Base-by-base conservation (phyloP, 2,329 filamentous ascomycete species). In the Sordariomycetes sp. region DNA sequence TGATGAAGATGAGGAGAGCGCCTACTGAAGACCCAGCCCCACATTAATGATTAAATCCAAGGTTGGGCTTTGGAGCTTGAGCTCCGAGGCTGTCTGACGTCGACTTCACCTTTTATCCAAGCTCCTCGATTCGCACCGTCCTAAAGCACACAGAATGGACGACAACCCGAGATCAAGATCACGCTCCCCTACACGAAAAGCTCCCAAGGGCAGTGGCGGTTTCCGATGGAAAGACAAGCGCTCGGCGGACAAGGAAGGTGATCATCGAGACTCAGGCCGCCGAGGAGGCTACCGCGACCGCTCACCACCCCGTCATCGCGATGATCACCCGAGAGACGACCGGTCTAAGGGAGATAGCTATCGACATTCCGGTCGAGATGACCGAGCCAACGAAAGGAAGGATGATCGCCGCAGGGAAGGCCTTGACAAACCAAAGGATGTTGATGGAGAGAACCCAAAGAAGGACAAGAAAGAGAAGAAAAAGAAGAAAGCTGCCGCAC, bases 181-280 rank as follows among this genome's bases (percentile, higher is more conserved):
- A 6, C 42, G 46, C 15, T 54, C 51, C 2, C 52, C 52, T 4
- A 24, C 41, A 2, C 44, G 46, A 8, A 39, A 43, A 4, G 42
- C 42, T 2, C 43, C 47, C 8, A 48, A 42, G 21, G 38, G 43
- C 21, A 48, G 42, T 31, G 66, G 69, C 5, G 71, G 72, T 8
- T 74, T 79, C 44, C 67, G 66, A 43, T 78, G 69, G 63, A 79
- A 79, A 45, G 70, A 74, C 34, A 70, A 64, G 46, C 62, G 68
- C 25, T 56, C 59, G 20, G 59, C 63, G 33, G 62, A 68, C 33
- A 60, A 66, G 40, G 53, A 59, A 10, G 54, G 58, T 24, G 60
- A 66, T 14, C 52, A 57, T 28, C 49, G 51, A 30, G 45, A 52
- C 14, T 34, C 39, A 28, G 45, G 63, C 38, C 42, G 44, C 12